Evolutionary conservation across 371 early-diverging fungal species (phyloP).

Genomic region (Conidiobolus coronatus): DNA sequence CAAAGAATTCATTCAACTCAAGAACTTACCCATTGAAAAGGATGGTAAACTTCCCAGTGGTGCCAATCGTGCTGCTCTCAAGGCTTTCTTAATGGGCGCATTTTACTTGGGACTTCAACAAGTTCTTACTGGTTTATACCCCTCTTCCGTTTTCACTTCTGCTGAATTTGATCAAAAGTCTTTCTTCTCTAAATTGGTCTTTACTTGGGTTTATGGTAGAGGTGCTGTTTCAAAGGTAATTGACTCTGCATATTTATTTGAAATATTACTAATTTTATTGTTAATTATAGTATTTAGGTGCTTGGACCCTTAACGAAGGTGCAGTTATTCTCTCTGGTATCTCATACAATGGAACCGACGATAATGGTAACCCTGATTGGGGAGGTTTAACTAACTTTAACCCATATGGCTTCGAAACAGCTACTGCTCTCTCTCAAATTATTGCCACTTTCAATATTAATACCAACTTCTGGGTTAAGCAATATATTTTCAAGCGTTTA

Average conservation of each 20-base stretch:
- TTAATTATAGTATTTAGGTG: constrained; percentile 26
- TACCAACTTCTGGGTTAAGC: constrained; percentile 47
- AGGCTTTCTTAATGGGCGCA: constrained; percentile 18
- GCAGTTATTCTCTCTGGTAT: constrained; percentile 32
- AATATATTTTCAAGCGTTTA: constrained; percentile 45
- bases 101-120: constrained; percentile 26
- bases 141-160: constrained; percentile 20
- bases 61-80: constrained; percentile 14
- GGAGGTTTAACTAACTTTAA: constrained; percentile 33
- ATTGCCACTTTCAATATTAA: constrained; percentile 45
- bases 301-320: constrained; percentile 41
- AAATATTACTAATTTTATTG: neutral
- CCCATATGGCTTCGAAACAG: constrained; percentile 19
- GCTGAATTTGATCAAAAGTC: constrained; percentile 18
- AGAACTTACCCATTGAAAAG: neutral
- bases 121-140: constrained; percentile 18
- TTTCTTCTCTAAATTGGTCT: constrained; percentile 14
- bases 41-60: constrained; percentile 12
- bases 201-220: constrained; percentile 26
- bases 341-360: constrained; percentile 29
- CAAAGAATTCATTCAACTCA: constrained; percentile 5
- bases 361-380: constrained; percentile 19
- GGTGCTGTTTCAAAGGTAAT: constrained; percentile 28
- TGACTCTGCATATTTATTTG: neutral
- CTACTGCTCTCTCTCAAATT: constrained; percentile 28